Percentiles rank a stretch among this genome's conserved stretches.
These are phyloP conservation scores for Martensiomyces pterosporus DNA, from an alignment of 192 early-diverging fungal species.

Conservation along the genomic window DNA sequence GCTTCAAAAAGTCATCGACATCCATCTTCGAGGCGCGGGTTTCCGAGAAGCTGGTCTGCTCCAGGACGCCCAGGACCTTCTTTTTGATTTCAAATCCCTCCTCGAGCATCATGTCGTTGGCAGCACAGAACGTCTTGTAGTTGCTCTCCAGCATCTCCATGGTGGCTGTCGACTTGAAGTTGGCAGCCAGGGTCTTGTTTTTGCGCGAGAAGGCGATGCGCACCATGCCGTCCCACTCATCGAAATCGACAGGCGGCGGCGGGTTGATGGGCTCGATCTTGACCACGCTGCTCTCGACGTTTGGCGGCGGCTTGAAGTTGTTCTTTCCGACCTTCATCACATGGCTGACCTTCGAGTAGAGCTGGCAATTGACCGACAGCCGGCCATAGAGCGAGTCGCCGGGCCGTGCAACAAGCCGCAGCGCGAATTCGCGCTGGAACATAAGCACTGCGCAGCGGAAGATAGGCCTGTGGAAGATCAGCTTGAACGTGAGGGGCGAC, in stretches of 20 bases:
- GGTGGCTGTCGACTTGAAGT: constrained; percentile 83
- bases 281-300: constrained; percentile 96
- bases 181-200: constrained; percentile 88
- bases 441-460: constrained; percentile 93
- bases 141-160: constrained; percentile 92
- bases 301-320: constrained; percentile 96
- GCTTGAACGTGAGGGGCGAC: constrained; percentile 91
- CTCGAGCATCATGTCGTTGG: constrained; percentile 75
- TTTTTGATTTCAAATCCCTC: constrained; percentile 83
- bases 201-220: constrained; percentile 90
- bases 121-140: constrained; percentile 89
- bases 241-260: constrained; percentile 89
- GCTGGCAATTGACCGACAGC: constrained; percentile 88
- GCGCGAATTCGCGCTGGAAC: constrained; percentile 99
- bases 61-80: constrained; percentile 71
- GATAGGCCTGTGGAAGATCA: constrained; percentile 89
- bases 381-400: constrained; percentile 91
- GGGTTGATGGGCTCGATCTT: constrained; percentile 89
- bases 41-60: constrained; percentile 62
- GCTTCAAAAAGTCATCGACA: constrained; percentile 89
- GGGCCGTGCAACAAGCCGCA: constrained; percentile 91
- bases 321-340: constrained; percentile 98
- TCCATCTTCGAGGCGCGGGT: constrained; percentile 87
- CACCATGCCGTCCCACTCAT: constrained; percentile 96
- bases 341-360: constrained; percentile 90